Percentiles rank a stretch among this genome's conserved stretches.
These are phyloP conservation scores for Kewa caespitosa DNA, from an alignment of 179 eudicot species.

Conservation along the genomic window DNA sequence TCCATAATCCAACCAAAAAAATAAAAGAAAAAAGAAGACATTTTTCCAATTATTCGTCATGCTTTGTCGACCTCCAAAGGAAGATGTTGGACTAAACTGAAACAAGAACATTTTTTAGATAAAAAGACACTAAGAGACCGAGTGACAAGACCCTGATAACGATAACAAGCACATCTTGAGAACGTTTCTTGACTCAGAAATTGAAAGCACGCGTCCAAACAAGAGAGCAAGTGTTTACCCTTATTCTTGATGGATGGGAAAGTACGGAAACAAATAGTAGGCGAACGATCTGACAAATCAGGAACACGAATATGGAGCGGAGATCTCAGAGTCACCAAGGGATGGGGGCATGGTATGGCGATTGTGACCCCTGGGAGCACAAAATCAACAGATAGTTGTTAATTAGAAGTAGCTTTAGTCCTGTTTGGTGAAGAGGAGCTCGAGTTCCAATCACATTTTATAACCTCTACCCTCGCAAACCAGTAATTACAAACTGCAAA, in stretches of 20 bases:
- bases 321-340: not conserved
- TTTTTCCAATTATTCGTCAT: not conserved
- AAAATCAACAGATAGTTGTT: not conserved
- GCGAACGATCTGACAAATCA: not conserved
- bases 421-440: not conserved
- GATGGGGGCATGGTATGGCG: not conserved
- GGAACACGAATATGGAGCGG: not conserved
- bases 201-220: not conserved
- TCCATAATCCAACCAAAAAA: not conserved
- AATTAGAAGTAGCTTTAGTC: not conserved
- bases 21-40: too few species aligned
- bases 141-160: not conserved
- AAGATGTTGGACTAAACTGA: not conserved
- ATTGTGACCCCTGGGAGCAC: conserved; percentile 6
- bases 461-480: not conserved
- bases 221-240: not conserved
- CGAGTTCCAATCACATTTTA: not conserved
- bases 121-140: not conserved
- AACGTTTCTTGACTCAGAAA: not conserved
- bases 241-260: conserved; percentile 10
- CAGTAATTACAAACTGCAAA: not conserved
- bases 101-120: not conserved
- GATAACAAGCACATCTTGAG: not conserved
- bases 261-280: not conserved
- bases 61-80: not conserved